Evolutionary conservation across 306 rosid genomes (phyloP), one percentile per base, ranked within the genome.

Genomic region (Gastrolobium villosum): DNA sequence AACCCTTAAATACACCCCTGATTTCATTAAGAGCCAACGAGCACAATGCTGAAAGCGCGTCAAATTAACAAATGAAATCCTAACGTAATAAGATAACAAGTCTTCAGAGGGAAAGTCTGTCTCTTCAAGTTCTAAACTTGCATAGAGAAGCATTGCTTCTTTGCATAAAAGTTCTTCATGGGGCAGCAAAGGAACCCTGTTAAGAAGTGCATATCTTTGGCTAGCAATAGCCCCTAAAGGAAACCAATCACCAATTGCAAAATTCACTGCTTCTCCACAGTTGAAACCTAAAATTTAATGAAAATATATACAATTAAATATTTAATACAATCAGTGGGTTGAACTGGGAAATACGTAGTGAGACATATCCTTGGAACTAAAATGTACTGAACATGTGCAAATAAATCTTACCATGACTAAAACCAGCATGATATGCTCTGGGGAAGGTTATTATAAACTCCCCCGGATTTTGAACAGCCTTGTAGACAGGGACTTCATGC

Each of bases 221-320:
- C 95, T 90, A 41, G 97, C 91, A 77, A 88, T 78, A 75, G 89
- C 95, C 34, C 97, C 97, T 74, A 90, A 45, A 45, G 90, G 93
- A 79, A 92, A 92, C 97, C 97, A 92, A 88, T 87, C 87, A 36
- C 93, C 91, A 75, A 90, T 76, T 48, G 97, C 97, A 71, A 92
- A 90, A 83, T 92, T 92, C 82, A 92, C 94, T 6, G 97, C 97
- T 79, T 92, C 97, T 10, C 97, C 97, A 61, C 97, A 92, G 79
- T 92, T 92, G 81, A 92, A 92, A 67, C 97, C 97, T 92, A 66
- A 28, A 81, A 35, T 76, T 26, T 52, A 74, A 44, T 35, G 53
- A 37, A 64, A 46, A 61, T 4, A 36, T 10, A 4, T 37, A 60
- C 8, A 43, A 48, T 71, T 53, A 43, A 69, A 2, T 10, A 52